Conservation (phyloP, 129 eudicot genomes). For the Dittrichia graveolens region DNA sequence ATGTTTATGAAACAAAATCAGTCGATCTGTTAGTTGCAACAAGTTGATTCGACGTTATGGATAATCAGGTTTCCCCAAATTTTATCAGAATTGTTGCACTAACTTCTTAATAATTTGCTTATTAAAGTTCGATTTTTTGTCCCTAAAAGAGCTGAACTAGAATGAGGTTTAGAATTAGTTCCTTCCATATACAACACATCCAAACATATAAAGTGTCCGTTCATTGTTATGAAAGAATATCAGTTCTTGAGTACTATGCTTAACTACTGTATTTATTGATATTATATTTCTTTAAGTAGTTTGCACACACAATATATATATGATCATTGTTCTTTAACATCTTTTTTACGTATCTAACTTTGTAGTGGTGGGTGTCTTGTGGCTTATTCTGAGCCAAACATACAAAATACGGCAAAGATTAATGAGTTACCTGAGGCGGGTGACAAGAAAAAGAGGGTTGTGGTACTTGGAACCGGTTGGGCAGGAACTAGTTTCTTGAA, state of each 20-base stretch:
- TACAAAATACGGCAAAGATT: neutral
- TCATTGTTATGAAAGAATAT: neutral
- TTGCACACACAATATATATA: neutral
- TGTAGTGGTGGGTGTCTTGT: slow-evolving; percentile 44
- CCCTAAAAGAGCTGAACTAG: too few relatives aligned
- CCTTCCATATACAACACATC: too few relatives aligned
- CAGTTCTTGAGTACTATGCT: too few relatives aligned
- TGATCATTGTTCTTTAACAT: slow-evolving; percentile 4
- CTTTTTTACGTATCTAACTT: neutral
- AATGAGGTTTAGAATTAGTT: too few relatives aligned
- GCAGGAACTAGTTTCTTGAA: slow-evolving; percentile 46
- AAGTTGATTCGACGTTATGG: too few relatives aligned
- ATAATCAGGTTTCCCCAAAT: too few relatives aligned
- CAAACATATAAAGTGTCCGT: too few relatives aligned
- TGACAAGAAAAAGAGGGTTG: slow-evolving; percentile 42
- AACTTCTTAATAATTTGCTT: too few relatives aligned
- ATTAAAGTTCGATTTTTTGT: too few relatives aligned
- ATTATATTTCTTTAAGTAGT: neutral
- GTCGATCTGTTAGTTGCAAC: too few relatives aligned
- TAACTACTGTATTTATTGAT: neutral
- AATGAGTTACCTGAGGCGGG: slow-evolving; percentile 5
- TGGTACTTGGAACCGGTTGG: slow-evolving; percentile 55
- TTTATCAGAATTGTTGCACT: too few relatives aligned
- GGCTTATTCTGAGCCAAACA: slow-evolving; percentile 38
- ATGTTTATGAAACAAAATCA: too few relatives aligned